Evolutionary conservation across 495 filamentous ascomycete species (phyloP).

Genomic region (Tuber brumale): DNA sequence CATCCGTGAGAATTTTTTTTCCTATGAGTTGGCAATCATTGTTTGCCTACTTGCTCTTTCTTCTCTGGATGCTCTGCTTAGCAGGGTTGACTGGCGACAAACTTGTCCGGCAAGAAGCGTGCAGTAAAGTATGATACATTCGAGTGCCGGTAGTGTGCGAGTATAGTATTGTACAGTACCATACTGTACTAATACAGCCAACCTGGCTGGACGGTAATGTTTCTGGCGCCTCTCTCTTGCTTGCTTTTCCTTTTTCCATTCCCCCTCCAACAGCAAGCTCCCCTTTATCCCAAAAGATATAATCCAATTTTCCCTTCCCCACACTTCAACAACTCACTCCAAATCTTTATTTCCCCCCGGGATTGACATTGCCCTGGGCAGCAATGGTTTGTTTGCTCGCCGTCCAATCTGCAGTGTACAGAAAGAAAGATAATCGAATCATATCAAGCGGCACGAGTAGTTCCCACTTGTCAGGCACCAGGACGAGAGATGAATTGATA

Average conservation of each 20-base stretch:
- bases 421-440: slow-evolving; percentile 2
- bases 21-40: slow-evolving; percentile 35
- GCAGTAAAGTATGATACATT: too few species aligned
- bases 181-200: not conserved
- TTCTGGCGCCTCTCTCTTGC: slow-evolving; percentile 9
- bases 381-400: slow-evolving; percentile 27
- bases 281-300: not conserved
- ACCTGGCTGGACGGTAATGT: not conserved
- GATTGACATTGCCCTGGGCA: not conserved
- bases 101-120: not conserved
- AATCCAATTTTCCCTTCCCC: not conserved
- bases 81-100: not conserved
- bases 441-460: not conserved
- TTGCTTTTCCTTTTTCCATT: slow-evolving; percentile 9
- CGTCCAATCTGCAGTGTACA: not conserved
- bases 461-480: slow-evolving; percentile 12
- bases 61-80: slow-evolving; percentile 4
- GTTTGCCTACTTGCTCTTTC: slow-evolving; percentile 27
- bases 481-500: not conserved
- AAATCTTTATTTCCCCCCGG: not conserved
- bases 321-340: not conserved
- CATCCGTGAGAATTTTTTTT: slow-evolving; percentile 19
- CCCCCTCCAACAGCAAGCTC: slow-evolving; percentile 1
- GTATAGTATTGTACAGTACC: too few species aligned
- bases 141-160: too few species aligned